A percentile compares a stretch with the other conserved stretches of the same genome.
Evolutionary conservation across 495 filamentous ascomycete species (phyloP).

Genomic region (Trichoderma asperelloides): DNA sequence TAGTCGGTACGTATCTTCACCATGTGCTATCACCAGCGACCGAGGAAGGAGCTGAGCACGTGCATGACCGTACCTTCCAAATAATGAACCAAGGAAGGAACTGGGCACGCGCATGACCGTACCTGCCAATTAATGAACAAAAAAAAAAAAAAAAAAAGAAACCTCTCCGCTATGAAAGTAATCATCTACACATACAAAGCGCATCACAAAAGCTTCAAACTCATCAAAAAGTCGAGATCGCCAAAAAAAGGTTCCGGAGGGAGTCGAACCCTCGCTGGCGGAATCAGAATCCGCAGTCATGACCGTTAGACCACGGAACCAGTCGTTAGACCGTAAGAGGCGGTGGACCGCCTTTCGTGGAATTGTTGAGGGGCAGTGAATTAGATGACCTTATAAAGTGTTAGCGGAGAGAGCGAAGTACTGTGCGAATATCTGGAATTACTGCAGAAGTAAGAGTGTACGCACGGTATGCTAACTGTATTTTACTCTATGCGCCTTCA

Average conservation of each 20-base stretch:
- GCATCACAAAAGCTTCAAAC: neutral
- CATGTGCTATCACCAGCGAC: too few relatives aligned
- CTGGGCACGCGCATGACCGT: too few relatives aligned
- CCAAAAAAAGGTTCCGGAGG: constrained; percentile 6
- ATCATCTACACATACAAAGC: neutral
- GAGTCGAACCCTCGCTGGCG: constrained; percentile 8
- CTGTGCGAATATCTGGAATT: too few relatives aligned
- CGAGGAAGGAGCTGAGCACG: too few relatives aligned
- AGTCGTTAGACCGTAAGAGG: neutral
- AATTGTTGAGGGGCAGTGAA: neutral
- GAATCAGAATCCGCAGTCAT: constrained; percentile 9
- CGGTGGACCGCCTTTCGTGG: neutral
- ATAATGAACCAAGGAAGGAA: too few relatives aligned
- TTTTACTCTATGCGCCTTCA: too few relatives aligned
- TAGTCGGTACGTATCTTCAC: too few relatives aligned
- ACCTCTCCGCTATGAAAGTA: neutral
- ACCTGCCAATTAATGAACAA: too few relatives aligned
- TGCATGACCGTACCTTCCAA: too few relatives aligned
- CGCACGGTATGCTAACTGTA: too few relatives aligned
- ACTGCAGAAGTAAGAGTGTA: too few relatives aligned
- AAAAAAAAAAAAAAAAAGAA: neutral
- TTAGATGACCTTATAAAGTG: neutral
- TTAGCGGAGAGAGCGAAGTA: too few relatives aligned
- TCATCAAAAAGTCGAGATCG: neutral
- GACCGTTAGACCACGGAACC: constrained; percentile 7